Evolutionary conservation across 345 rosid genomes (phyloP).

Genomic region (Brassica juncea): DNA sequence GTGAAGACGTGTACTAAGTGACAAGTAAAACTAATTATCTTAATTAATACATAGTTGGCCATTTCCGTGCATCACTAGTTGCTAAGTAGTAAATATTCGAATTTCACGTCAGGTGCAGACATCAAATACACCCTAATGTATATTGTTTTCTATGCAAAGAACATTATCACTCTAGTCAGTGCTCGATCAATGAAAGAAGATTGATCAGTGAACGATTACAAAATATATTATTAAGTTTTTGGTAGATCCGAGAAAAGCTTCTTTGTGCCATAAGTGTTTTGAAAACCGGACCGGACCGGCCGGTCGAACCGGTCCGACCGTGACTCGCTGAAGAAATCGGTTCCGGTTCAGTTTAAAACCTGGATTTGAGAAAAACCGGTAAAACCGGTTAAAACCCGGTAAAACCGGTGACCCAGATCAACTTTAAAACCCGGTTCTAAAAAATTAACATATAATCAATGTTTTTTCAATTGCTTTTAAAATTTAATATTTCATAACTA

Average conservation of each 20-base stretch:
- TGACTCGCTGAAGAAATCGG: no score
- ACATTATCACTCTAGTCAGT: not conserved
- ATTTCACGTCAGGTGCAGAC: not conserved
- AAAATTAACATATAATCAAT: no score
- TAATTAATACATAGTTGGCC: not conserved
- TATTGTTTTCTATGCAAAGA: not conserved
- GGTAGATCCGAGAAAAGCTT: not conserved
- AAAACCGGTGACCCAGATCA: no score
- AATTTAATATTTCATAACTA: no score
- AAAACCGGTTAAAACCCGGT: no score
- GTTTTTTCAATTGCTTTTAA: no score
- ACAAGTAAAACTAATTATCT: slow-evolving; percentile 11
- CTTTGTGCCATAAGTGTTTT: not conserved
- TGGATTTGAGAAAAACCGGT: no score
- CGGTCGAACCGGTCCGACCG: no score
- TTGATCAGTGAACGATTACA: not conserved
- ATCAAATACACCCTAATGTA: not conserved
- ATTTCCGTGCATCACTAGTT: not conserved
- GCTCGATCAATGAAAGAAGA: not conserved
- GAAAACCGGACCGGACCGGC: no score
- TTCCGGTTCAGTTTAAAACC: no score
- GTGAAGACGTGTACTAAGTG: slow-evolving; percentile 29
- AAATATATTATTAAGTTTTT: not conserved
- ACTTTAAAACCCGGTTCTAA: no score
- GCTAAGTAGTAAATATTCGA: not conserved